Conservation (phyloP, 495 filamentous ascomycete genomes). For the Bacidia gigantensis region DNA sequence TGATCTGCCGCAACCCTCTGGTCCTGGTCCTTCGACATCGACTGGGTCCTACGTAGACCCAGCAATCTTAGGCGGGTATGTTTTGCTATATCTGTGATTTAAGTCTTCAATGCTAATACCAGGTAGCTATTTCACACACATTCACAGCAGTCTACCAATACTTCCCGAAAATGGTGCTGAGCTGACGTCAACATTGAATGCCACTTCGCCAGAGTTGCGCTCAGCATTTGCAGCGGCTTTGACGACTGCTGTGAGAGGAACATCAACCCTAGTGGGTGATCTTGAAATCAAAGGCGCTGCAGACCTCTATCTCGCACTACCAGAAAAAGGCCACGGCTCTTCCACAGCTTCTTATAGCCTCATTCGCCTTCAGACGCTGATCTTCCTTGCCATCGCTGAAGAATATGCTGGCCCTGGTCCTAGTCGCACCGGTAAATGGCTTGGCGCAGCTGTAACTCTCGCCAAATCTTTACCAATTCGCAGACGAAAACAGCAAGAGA, state of each 20-base stretch:
- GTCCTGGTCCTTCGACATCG: neutral
- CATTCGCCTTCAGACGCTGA: constrained; percentile 47
- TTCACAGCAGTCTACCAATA: neutral
- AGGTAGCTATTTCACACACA: constrained; percentile 2
- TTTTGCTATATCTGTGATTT: neutral
- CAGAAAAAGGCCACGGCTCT: neutral
- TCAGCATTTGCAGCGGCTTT: constrained; percentile 2
- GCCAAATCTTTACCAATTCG: constrained; percentile 46
- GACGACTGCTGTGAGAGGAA: neutral
- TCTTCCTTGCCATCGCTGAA: constrained; percentile 46
- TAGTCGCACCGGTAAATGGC: constrained; percentile 25
- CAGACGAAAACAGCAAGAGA: constrained; percentile 32
- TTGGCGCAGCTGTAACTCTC: constrained; percentile 44
- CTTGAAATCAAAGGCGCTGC: neutral
- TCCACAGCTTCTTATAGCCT: constrained; percentile 28
- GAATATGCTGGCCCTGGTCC: constrained; percentile 39
- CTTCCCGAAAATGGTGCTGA: neutral
- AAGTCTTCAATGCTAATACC: neutral
- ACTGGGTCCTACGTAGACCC: neutral
- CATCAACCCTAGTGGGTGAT: neutral
- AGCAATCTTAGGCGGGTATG: neutral
- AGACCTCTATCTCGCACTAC: neutral
- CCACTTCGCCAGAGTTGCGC: neutral
- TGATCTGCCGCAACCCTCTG: neutral
- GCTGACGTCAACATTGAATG: neutral